These are phyloP conservation scores for Calocybe indica DNA, from an alignment of 768 basidiomycete genomes.

Conservation along the genomic window DNA sequence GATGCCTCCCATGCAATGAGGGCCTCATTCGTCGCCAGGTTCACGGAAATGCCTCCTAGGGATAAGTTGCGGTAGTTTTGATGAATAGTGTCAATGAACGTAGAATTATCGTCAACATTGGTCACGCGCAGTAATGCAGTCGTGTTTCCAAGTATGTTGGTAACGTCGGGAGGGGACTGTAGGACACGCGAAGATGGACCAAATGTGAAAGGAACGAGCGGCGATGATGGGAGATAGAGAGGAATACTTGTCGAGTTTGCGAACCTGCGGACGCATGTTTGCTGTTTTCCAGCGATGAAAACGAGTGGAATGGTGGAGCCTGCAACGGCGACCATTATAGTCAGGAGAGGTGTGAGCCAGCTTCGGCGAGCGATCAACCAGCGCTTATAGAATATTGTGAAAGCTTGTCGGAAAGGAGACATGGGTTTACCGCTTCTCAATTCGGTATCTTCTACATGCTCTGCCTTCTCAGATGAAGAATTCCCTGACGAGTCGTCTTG, in stretches of 20 bases:
- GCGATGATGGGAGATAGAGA: conserved; percentile 51
- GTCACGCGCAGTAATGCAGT: conserved; percentile 26
- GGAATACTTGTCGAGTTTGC: conserved; percentile 30
- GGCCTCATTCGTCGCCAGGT: conserved; percentile 40
- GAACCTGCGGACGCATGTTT: conserved; percentile 44
- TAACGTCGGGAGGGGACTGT: conserved; percentile 49
- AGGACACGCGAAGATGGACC: conserved; percentile 32
- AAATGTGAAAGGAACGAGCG: conserved; percentile 25
- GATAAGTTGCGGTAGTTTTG: conserved; percentile 49
- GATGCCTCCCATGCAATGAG: conserved; percentile 70
- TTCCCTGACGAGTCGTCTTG: conserved; percentile 16
- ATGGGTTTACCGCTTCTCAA: conserved; percentile 47
- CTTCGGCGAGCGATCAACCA: conserved; percentile 54
- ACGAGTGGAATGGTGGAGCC: conserved; percentile 65
- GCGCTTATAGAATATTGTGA: conserved; percentile 73
- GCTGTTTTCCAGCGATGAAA: conserved; percentile 46
- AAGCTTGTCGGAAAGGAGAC: conserved; percentile 57
- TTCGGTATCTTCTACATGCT: conserved; percentile 20
- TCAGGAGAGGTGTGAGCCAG: conserved; percentile 61
- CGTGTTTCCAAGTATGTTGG: conserved; percentile 38
- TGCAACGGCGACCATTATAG: conserved; percentile 47
- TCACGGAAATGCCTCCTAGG: conserved; percentile 64
- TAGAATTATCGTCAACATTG: conserved; percentile 47
- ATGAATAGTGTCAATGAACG: conserved; percentile 50
- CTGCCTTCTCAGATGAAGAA: conserved; percentile 5